Evolutionary conservation across 495 filamentous ascomycete species (phyloP).

Genomic region (Penicillium coffeae): DNA sequence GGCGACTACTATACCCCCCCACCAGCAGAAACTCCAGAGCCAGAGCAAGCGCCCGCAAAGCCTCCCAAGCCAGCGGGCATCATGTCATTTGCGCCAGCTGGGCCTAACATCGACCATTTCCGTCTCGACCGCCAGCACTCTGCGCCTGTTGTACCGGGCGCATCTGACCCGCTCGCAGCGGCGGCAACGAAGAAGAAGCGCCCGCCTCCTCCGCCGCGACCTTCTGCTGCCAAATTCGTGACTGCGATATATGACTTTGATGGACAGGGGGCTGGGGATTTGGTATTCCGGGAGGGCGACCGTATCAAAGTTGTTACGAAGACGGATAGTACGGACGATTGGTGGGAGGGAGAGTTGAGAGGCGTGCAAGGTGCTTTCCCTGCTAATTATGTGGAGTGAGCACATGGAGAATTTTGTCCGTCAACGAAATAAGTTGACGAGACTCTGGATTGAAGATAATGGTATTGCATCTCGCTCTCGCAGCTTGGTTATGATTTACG

Average conservation of each 20-base stretch:
- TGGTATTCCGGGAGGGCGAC: conserved; percentile 81
- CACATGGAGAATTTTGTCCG: not conserved
- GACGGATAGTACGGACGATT: conserved; percentile 84
- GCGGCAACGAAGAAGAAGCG: conserved; percentile 54
- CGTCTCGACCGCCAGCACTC: conserved; percentile 29
- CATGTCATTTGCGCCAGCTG: conserved; percentile 21
- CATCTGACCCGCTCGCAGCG: conserved; percentile 14
- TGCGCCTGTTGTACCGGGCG: conserved; percentile 22
- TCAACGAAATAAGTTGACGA: not conserved
- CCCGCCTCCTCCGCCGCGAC: conserved; percentile 43
- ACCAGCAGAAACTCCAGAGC: not conserved
- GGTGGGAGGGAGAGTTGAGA: conserved; percentile 88
- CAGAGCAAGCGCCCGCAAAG: conserved; percentile 3
- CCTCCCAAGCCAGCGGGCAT: conserved; percentile 20
- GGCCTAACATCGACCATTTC: conserved; percentile 50
- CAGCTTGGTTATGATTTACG: no score
- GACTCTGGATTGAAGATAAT: not conserved
- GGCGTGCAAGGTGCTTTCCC: conserved; percentile 79
- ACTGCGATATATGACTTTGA: conserved; percentile 78
- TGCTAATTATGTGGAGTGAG: conserved; percentile 71
- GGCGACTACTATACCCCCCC: conserved; percentile 16
- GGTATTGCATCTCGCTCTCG: no score
- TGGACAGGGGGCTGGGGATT: conserved; percentile 67
- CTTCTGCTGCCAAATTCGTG: conserved; percentile 52
- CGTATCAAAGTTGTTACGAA: conserved; percentile 78